phyloP scores from a whole-genome alignment of 305 asterid species.

The Stenogyne calaminthoides region DNA sequence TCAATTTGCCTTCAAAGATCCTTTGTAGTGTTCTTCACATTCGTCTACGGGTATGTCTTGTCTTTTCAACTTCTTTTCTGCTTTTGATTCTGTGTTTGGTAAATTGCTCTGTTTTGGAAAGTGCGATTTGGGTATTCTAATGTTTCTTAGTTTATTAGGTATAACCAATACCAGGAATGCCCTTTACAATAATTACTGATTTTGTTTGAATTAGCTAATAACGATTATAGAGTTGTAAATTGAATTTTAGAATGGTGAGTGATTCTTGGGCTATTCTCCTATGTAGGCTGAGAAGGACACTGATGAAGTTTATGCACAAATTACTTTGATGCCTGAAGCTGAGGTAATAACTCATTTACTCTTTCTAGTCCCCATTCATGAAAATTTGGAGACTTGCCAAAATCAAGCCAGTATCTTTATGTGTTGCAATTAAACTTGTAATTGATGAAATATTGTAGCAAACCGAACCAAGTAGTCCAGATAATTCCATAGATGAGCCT shows the following conservation, averaged over 20 bases:
- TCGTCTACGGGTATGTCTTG: slow-evolving; percentile 61
- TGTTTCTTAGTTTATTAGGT: slow-evolving; percentile 3
- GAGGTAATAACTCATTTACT: slow-evolving; percentile 44
- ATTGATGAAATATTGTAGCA: slow-evolving; percentile 41
- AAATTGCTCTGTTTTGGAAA: background rate
- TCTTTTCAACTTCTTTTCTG: background rate
- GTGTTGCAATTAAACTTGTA: background rate
- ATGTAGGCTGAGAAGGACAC: slow-evolving; percentile 75
- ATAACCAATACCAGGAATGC: background rate
- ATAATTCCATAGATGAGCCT: slow-evolving; percentile 45
- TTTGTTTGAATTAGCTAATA: slow-evolving; percentile 17
- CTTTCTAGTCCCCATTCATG: slow-evolving; percentile 3
- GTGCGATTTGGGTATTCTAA: slow-evolving; percentile 14
- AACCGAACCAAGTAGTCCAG: slow-evolving; percentile 50
- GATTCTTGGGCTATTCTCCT: slow-evolving; percentile 14
- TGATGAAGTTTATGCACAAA: slow-evolving; percentile 79
- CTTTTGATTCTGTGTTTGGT: slow-evolving; percentile 20
- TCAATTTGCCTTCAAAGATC: slow-evolving; percentile 72
- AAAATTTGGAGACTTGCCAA: background rate
- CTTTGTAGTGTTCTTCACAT: slow-evolving; percentile 65
- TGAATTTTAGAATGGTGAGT: slow-evolving; percentile 16
- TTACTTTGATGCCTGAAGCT: slow-evolving; percentile 59
- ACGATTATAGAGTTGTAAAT: slow-evolving; percentile 1
- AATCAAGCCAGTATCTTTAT: slow-evolving; percentile 1
- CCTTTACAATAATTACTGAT: background rate